A percentile compares a stretch with the other conserved stretches of the same genome.
Evolutionary conservation across 2,329 filamentous ascomycete species (phyloP).

Genomic region (Sphaerulina populicola): DNA sequence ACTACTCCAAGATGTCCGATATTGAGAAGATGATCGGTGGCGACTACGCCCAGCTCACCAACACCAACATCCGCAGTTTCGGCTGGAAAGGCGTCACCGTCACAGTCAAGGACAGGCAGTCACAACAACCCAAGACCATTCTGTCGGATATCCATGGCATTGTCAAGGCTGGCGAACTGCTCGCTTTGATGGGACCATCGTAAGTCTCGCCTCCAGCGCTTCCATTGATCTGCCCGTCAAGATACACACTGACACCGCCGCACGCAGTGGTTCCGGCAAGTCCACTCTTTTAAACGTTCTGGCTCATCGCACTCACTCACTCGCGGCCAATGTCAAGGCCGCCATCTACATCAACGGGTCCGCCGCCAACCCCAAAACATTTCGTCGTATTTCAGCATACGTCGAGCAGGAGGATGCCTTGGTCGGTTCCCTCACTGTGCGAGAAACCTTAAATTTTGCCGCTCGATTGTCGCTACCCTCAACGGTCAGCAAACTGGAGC

Average conservation of each 20-base stretch:
- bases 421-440: slow-evolving; percentile 70
- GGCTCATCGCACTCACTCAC: slow-evolving; percentile 51
- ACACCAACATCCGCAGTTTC: slow-evolving; percentile 56
- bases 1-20: slow-evolving; percentile 36
- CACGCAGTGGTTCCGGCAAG: slow-evolving; percentile 56
- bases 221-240: too few species aligned
- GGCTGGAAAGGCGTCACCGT: slow-evolving; percentile 61
- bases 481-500: slow-evolving; percentile 49
- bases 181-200: slow-evolving; percentile 72
- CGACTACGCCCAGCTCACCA: slow-evolving; percentile 50
- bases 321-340: slow-evolving; percentile 48
- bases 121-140: slow-evolving; percentile 55
- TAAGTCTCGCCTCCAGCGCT: slow-evolving; percentile 33
- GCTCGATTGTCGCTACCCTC: slow-evolving; percentile 55
- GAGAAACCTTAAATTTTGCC: slow-evolving; percentile 71
- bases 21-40: slow-evolving; percentile 40
- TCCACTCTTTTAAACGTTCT: slow-evolving; percentile 77
- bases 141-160: slow-evolving; percentile 56
- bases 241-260: slow-evolving; percentile 9
- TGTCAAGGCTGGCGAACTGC: slow-evolving; percentile 61
- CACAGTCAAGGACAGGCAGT: slow-evolving; percentile 61
- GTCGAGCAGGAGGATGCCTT: slow-evolving; percentile 85
- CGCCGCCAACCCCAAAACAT: slow-evolving; percentile 44
- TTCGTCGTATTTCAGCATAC: slow-evolving; percentile 62
- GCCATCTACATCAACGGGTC: slow-evolving; percentile 56